Base-by-base conservation (phyloP, 495 filamentous ascomycete species). In the Articulospora tetracladia region DNA sequence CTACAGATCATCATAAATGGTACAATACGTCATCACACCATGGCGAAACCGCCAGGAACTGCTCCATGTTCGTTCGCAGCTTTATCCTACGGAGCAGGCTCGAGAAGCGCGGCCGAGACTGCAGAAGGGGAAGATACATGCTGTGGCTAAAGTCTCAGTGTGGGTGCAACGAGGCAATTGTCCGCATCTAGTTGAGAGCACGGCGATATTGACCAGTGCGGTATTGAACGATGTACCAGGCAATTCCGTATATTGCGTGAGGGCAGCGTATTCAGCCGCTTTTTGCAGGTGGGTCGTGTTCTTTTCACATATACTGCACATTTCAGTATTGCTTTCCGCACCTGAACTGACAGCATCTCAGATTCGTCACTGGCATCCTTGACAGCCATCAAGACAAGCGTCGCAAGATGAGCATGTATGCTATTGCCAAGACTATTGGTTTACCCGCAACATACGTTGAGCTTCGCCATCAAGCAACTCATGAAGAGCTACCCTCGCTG, bases 291-390 rank as follows among this genome's bases (percentile, higher is more conserved):
- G 65, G 53, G 79, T 72, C 23, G 8, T 23, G n/a, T 25, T 17
- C 7, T 47, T 60, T 39, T 57, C 34, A 36, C 15, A 44, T 44
- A 19, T n/a, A 44, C 20, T 1, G 7, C 23, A 54, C 51, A 50
- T 46, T 53, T 49, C 39, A 11, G 39, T 53, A 1, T 32, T 47
- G 19, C 32, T 20, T 50, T 20, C 34, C n/a, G 22, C 1, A 34
- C 2, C 23, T 22, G 15, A 19, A n/a, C 27, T 55, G 3, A 23
- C 26, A 11, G 26, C 26, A 17, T 55, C 48, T 50, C 63, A 93
- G 92, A 59, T 98, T 97, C 69, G 92, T 97, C 7, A 98, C 94
- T 1, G 92, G 92, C 25, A 80, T 97, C 22, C 78, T 93, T 4
- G 92, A 95, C 69, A 81, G 85, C 3, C 83, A 88, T 59, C 85